Conservation (phyloP, 2,329 filamentous ascomycete species). For the Alternaria sp. region DNA sequence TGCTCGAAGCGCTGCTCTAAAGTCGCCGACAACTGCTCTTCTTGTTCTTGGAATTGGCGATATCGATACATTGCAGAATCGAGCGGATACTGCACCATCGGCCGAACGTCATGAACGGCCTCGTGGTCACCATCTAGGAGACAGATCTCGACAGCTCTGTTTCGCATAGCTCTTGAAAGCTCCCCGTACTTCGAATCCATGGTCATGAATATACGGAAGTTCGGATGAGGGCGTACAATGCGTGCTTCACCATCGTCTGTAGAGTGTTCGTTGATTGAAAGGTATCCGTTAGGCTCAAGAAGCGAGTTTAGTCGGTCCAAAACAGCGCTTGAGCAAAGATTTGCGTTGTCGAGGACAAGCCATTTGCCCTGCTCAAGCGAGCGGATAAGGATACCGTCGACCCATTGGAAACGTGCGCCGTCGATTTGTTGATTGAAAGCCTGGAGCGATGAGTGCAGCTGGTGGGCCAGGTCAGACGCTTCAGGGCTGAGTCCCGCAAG, state of each 20-base stretch:
- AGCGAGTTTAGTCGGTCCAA: slow-evolving; percentile 93
- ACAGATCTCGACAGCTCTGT: slow-evolving; percentile 90
- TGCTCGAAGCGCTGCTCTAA: slow-evolving; percentile 47
- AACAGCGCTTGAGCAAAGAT: slow-evolving; percentile 93
- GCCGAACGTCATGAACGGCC: not conserved
- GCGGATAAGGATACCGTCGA: slow-evolving; percentile 89
- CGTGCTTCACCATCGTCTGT: slow-evolving; percentile 81
- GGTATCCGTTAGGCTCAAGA: slow-evolving; percentile 84
- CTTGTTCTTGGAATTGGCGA: slow-evolving; percentile 37
- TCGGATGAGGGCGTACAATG: slow-evolving; percentile 79
- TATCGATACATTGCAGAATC: slow-evolving; percentile 54
- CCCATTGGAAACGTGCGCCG: slow-evolving; percentile 91
- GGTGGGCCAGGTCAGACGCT: slow-evolving; percentile 53
- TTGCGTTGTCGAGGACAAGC: slow-evolving; percentile 96
- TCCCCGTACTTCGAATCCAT: slow-evolving; percentile 93
- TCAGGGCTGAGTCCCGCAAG: slow-evolving; percentile 27
- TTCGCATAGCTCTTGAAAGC: slow-evolving; percentile 94
- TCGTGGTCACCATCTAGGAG: slow-evolving; percentile 55
- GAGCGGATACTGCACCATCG: slow-evolving; percentile 41
- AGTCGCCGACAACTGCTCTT: slow-evolving; percentile 17
- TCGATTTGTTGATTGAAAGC: slow-evolving; percentile 65
- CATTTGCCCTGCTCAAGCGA: slow-evolving; percentile 87
- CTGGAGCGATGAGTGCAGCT: slow-evolving; percentile 61
- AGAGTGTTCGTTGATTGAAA: slow-evolving; percentile 94
- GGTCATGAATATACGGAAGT: slow-evolving; percentile 92